Conservation (phyloP, 2,329 filamentous ascomycete species). For the Colletotrichum sublineola region DNA sequence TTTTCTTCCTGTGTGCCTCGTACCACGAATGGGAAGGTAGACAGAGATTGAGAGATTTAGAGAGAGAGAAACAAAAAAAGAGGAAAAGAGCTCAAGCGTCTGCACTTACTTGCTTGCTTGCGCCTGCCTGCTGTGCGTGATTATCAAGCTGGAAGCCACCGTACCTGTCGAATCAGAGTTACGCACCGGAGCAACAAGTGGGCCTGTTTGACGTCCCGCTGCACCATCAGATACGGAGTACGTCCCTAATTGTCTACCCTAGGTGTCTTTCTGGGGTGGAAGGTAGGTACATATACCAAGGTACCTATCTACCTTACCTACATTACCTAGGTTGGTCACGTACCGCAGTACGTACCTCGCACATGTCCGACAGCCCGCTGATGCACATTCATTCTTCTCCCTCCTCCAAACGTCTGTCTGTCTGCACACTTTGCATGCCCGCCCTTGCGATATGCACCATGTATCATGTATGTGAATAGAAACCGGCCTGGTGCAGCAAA, state of each 20-base stretch:
- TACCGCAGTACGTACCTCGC: background rate
- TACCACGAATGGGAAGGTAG: background rate
- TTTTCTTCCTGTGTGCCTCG: background rate
- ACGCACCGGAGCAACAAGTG: background rate
- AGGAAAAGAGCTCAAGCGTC: background rate
- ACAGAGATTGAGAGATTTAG: too few relatives aligned
- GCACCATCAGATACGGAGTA: conserved; percentile 22
- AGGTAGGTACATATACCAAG: too few relatives aligned
- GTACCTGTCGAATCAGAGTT: conserved; percentile 22
- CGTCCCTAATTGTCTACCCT: too few relatives aligned
- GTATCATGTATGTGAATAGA: conserved; percentile 26
- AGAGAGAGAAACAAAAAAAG: too few relatives aligned
- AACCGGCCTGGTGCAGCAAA: conserved; percentile 30
- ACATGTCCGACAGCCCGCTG: conserved; percentile 22
- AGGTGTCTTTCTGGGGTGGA: too few relatives aligned
- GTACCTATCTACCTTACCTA: too few relatives aligned
- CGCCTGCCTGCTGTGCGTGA: conserved; percentile 23
- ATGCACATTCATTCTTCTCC: conserved; percentile 13
- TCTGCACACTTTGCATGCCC: conserved; percentile 3
- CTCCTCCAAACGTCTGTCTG: conserved; percentile 1
- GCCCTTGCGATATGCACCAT: conserved; percentile 7
- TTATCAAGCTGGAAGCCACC: conserved; percentile 15
- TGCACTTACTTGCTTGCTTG: background rate
- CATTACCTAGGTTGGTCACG: too few relatives aligned
- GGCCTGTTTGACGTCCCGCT: background rate